These are phyloP conservation scores for Elongisporangium senticosum DNA, from an alignment of 352 stramenopile species.

Conservation along the genomic window DNA sequence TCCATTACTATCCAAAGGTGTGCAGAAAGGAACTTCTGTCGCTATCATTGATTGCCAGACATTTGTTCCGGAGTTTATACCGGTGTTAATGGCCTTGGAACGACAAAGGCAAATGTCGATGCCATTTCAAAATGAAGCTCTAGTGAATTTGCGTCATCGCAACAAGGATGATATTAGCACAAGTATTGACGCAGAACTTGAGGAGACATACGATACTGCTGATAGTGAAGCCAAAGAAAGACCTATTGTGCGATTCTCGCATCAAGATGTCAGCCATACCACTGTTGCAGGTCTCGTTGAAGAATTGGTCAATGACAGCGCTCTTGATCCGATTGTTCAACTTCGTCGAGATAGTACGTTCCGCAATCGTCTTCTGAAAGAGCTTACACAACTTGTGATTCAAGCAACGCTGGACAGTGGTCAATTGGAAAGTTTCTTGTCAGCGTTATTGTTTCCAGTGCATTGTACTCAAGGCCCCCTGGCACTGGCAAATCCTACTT, in stretches of 20 bases:
- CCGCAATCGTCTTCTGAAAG: constrained; percentile 20
- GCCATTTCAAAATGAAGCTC: constrained; percentile 64
- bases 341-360: constrained; percentile 61
- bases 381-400: constrained; percentile 37
- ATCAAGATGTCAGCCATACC: neutral
- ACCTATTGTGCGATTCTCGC: neutral
- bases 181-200: neutral
- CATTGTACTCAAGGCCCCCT: constrained; percentile 85
- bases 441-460: constrained; percentile 70
- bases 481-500: constrained; percentile 90
- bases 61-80: constrained; percentile 86
- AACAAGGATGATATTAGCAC: neutral
- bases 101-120: constrained; percentile 61
- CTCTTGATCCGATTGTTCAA: constrained; percentile 72
- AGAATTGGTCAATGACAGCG: constrained; percentile 47
- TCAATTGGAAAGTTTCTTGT: constrained; percentile 70
- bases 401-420: constrained; percentile 58
- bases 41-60: constrained; percentile 85
- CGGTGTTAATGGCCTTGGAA: constrained; percentile 77
- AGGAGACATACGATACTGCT: neutral
- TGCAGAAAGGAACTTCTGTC: constrained; percentile 45
- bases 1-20: constrained; percentile 32
- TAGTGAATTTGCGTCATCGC: constrained; percentile 60
- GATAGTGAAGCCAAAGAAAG: neutral
- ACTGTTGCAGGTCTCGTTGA: constrained; percentile 22